Percentiles rank a stretch among this genome's conserved stretches.
phyloP scores from a whole-genome alignment of 106 monocot species.

The Allium sativum region DNA sequence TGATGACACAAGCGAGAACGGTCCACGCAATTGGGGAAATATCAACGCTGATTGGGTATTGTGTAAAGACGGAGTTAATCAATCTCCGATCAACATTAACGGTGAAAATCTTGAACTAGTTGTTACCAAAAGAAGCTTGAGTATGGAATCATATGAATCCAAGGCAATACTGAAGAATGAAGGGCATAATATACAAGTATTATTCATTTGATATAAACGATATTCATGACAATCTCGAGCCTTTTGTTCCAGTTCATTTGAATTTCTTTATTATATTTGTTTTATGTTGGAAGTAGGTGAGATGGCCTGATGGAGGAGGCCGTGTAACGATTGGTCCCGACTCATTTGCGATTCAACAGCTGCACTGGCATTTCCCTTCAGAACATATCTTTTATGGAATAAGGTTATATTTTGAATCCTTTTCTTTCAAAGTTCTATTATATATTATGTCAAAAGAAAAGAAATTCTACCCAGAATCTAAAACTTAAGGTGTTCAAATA shows the following conservation, averaged over 20 bases:
- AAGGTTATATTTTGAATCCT: not conserved
- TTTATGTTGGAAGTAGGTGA: not conserved
- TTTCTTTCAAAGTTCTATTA: not conserved
- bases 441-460: not conserved
- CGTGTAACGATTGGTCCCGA: not conserved
- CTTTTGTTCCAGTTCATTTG: not conserved
- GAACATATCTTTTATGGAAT: constrained; percentile 2
- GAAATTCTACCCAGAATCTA: not conserved
- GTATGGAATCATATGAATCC: not conserved
- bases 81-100: not conserved
- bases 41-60: not conserved
- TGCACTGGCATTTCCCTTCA: constrained; percentile 7
- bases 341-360: not conserved
- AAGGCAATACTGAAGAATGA: not conserved
- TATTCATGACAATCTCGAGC: not conserved
- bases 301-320: constrained; percentile 1
- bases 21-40: constrained; percentile 4
- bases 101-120: not conserved
- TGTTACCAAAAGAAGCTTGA: not conserved
- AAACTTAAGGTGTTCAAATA: not conserved
- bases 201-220: not conserved
- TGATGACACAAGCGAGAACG: not conserved
- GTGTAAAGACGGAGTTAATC: not conserved
- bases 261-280: not conserved
- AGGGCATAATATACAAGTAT: constrained; percentile 2